These are phyloP conservation scores for Hanseniaspora thailandica DNA, from an alignment of 805 yeast genomes.

Conservation along the genomic window DNA sequence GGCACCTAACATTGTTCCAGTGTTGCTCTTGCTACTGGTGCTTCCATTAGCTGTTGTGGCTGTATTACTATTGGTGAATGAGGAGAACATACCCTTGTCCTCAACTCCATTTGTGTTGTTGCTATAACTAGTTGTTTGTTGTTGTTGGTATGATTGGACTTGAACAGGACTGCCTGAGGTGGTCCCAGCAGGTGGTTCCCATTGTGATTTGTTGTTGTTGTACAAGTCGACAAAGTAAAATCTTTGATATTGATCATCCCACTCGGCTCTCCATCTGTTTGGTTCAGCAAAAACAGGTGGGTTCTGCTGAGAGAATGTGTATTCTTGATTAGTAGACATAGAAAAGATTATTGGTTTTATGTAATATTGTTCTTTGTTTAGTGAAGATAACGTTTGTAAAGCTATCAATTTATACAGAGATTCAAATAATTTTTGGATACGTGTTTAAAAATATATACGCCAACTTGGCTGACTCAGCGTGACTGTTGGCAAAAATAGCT, in stretches of 20 bases:
- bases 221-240: slow-evolving; percentile 70
- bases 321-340: background rate
- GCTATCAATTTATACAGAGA: too few species aligned
- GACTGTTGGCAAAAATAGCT: too few species aligned
- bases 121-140: slow-evolving; percentile 18
- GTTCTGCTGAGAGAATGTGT: slow-evolving; percentile 20
- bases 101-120: slow-evolving; percentile 10
- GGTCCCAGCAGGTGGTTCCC: slow-evolving; percentile 74
- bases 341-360: background rate
- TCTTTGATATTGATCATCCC: slow-evolving; percentile 55
- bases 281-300: slow-evolving; percentile 51
- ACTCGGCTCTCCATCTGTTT: slow-evolving; percentile 61
- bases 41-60: slow-evolving; percentile 13
- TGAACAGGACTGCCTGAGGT: slow-evolving; percentile 31
- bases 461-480: too few species aligned
- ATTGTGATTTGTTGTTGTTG: slow-evolving; percentile 63
- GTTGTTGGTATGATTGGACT: slow-evolving; percentile 27
- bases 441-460: too few species aligned
- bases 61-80: slow-evolving; percentile 5
- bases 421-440: too few species aligned
- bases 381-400: too few species aligned
- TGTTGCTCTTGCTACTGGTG: slow-evolving; percentile 15
- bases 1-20: slow-evolving; percentile 16
- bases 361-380: background rate
- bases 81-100: slow-evolving; percentile 3